Evolutionary conservation across 179 eudicot genomes (phyloP), one percentile per base, ranked within the genome.

Genomic region (Carnegiea gigantea): DNA sequence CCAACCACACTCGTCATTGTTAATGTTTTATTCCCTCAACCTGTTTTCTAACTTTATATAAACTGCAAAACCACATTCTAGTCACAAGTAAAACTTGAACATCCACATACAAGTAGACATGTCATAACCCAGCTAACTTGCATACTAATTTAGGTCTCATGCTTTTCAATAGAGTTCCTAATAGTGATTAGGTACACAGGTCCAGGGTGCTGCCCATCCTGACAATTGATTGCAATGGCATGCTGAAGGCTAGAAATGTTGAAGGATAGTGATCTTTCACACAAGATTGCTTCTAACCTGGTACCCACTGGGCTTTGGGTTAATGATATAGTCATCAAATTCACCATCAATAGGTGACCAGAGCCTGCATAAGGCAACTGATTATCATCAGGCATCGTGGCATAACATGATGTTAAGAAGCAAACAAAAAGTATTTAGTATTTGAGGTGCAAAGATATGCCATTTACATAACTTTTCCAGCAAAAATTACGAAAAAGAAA

Each of bases 301-400:
- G 88, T 95, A 95, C 83, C 99, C 99, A 89, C 98, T 95, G 80
- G 90, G 95, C 90, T 95, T 95, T 77, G 99, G 99, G 84, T 95
- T 95, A 23, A 95, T 91, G 75, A 95, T 90, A 81, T 92, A 90
- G 79, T 92, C 97, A 87, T 93, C 97, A 86, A 93, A 86, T 86
- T 91, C 97, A 43, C 95, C 95, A 86, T 90, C 93, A 82, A 93
- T 88, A n/a, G 99, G 98, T 70, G 92, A 89, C 99, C 99, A 95
- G 46, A 93, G 90, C 90, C 99, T 95, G 89, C 88, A 84, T 12
- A 70, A 73, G 76, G 64, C 71, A 78, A 57, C 79, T 77, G 62
- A 72, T n/a, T 9, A 11, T 65, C 40, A 48, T 78, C 10, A 77
- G 77, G 78, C 54, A 26, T 36, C 77, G 71, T 59, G 8, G 8